Evolutionary conservation across 148 eudicot species (phyloP).

Genomic region (Oxyria digyna): DNA sequence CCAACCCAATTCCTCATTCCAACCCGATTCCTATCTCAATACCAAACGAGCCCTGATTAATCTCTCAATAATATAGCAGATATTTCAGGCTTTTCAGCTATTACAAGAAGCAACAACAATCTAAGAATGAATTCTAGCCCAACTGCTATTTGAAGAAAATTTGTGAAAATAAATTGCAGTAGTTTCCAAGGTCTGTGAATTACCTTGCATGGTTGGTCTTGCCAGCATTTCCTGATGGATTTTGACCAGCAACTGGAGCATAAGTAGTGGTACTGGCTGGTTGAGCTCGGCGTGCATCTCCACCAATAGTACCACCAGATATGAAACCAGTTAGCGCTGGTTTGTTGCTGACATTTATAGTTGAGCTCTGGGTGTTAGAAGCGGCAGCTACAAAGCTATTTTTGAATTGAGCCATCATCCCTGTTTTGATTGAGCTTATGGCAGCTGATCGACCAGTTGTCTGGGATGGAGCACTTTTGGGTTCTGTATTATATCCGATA

Average conservation of each 20-base stretch:
- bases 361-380: conserved; percentile 42
- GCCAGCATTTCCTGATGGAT: conserved; percentile 25
- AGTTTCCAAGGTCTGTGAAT: not conserved
- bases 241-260: conserved; percentile 32
- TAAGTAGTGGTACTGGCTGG: conserved; percentile 21
- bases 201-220: conserved; percentile 54
- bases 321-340: conserved; percentile 68
- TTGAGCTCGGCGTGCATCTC: conserved; percentile 38
- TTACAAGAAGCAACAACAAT: not conserved
- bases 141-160: not conserved
- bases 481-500: conserved; percentile 67
- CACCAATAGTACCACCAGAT: conserved; percentile 86
- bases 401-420: conserved; percentile 70
- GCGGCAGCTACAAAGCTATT: conserved; percentile 83
- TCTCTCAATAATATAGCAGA: too few relatives aligned
- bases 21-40: too few relatives aligned
- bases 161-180: not conserved
- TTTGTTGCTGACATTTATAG: conserved; percentile 27
- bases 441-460: conserved; percentile 57
- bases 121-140: not conserved
- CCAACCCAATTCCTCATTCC: too few relatives aligned
- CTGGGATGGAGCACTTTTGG: conserved; percentile 34
- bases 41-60: too few relatives aligned
- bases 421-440: conserved; percentile 67
- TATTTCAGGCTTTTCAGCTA: not conserved